These are phyloP conservation scores for Malassezia furfur DNA, from an alignment of 1,284 basidiomycete genomes.

Conservation along the genomic window DNA sequence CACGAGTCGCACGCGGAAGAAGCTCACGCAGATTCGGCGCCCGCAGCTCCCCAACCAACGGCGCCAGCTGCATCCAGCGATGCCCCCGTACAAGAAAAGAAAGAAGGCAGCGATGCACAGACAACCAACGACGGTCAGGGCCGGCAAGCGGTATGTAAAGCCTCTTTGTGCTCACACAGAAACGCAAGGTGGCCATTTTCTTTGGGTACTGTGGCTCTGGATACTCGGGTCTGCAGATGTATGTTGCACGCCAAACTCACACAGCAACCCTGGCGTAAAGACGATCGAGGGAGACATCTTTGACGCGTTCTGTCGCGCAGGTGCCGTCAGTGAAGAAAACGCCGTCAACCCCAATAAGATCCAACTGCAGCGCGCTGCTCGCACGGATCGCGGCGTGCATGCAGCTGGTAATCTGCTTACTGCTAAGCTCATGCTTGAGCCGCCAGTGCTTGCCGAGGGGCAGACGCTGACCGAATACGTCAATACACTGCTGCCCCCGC, in stretches of 20 bases:
- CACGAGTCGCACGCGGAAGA: too few species aligned
- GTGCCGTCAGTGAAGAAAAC: conserved; percentile 86
- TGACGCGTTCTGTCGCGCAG: conserved; percentile 73
- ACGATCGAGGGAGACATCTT: conserved; percentile 91
- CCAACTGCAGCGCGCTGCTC: conserved; percentile 72
- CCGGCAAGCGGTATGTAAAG: neutral
- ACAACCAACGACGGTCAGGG: neutral
- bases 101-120: too few species aligned
- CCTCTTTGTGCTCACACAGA: conserved; percentile 49
- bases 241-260: conserved; percentile 46
- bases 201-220: conserved; percentile 56
- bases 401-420: conserved; percentile 77
- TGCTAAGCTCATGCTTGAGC: conserved; percentile 46
- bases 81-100: too few species aligned
- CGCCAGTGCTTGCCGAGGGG: conserved; percentile 21
- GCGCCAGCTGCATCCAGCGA: too few species aligned
- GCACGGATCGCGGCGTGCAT: conserved; percentile 95
- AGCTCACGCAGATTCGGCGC: too few species aligned
- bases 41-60: too few species aligned
- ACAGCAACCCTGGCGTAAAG: conserved; percentile 53
- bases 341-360: conserved; percentile 84
- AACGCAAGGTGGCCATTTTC: conserved; percentile 54
- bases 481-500: conserved; percentile 75
- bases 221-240: conserved; percentile 95
- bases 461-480: conserved; percentile 59